Percentiles rank a stretch among this genome's conserved stretches.
phyloP scores from a whole-genome alignment of 495 filamentous ascomycete genomes.

The Rostrohypoxylon terebratum region DNA sequence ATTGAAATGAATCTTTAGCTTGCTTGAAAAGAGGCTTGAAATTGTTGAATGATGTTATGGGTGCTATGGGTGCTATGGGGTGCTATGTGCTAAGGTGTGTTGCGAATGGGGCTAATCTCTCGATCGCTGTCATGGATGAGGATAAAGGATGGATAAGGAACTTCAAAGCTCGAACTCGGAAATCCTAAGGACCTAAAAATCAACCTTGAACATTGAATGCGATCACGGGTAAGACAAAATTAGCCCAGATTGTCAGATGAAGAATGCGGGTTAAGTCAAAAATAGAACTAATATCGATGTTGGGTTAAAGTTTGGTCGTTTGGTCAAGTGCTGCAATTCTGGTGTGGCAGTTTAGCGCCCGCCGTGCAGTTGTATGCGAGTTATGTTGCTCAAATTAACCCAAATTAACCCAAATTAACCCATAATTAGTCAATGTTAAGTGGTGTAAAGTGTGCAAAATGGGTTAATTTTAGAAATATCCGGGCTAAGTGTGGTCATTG shows the following conservation, averaged over 20 bases:
- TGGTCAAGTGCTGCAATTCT: slow-evolving; percentile 15
- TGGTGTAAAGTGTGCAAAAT: slow-evolving; percentile 13
- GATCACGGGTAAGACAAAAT: slow-evolving; percentile 27
- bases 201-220: not conserved
- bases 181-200: not conserved
- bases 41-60: slow-evolving; percentile 21
- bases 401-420: slow-evolving; percentile 45
- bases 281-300: slow-evolving; percentile 47
- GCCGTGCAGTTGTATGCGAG: slow-evolving; percentile 40
- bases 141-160: not conserved
- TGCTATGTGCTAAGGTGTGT: slow-evolving; percentile 6
- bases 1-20: not conserved
- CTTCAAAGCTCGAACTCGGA: not conserved
- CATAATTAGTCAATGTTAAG: slow-evolving; percentile 28
- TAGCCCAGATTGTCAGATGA: slow-evolving; percentile 30
- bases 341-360: slow-evolving; percentile 44
- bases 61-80: not conserved
- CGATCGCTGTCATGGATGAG: slow-evolving; percentile 40
- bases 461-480: slow-evolving; percentile 48
- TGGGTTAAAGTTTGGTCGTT: slow-evolving; percentile 16
- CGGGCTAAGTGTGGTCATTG: no score
- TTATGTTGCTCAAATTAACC: slow-evolving; percentile 39
- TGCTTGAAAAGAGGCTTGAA: slow-evolving; percentile 28
- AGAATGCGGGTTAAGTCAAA: slow-evolving; percentile 50
- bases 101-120: slow-evolving; percentile 39